Base-by-base conservation (phyloP, 352 stramenopile species). In the Phytophthora rubi region DNA sequence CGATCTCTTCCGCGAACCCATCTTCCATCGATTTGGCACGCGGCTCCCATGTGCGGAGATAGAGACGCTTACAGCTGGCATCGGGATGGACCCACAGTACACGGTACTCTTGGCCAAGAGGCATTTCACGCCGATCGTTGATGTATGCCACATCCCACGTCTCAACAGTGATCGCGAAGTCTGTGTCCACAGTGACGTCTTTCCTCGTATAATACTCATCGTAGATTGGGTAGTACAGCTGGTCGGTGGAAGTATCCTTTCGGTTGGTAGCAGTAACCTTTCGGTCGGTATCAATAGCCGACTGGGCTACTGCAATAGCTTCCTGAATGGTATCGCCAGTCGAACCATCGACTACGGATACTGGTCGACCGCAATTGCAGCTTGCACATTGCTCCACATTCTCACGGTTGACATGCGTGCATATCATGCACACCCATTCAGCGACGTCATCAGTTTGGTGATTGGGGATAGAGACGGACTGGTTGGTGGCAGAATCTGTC, bases 61-160 rank as follows among this genome's bases (percentile, higher is more conserved):
- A 57, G 7, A 32, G 6, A 1, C 12, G 47, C n/a, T 30, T 30
- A 9, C 21, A 35, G 2, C 16, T 59, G 21, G 3, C 6, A 37
- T n/a, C 32, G 8, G 10, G 58, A 52, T 18, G 5, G 0, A 55
- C 16, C 58, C 58, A 64, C 32, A 64, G 47, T 12, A 64, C 45
- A 8, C 3, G 58, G 13, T 49, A 64, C 32, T 51, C 3, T 9
- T 10, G 4, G 2, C 56, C 56, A 3, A 23, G 21, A 15, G 39
- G 21, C 10, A 16, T 51, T 8, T 16, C 6, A 5, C 30, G 10
- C 15, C 58, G 28, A n/a, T 47, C 30, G 49, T 44, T 55, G 18
- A 64, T 56, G 9, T 47, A 13, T 9, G 45, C 45, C n/a, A 56
- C 45, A 6, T n/a, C 2, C 58, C 58, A 64, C 10, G n/a, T 37